Evolutionary conservation across 2,329 filamentous ascomycete genomes (phyloP), one percentile per base, ranked within the genome.

Genomic region (Epichloe hybrida): DNA sequence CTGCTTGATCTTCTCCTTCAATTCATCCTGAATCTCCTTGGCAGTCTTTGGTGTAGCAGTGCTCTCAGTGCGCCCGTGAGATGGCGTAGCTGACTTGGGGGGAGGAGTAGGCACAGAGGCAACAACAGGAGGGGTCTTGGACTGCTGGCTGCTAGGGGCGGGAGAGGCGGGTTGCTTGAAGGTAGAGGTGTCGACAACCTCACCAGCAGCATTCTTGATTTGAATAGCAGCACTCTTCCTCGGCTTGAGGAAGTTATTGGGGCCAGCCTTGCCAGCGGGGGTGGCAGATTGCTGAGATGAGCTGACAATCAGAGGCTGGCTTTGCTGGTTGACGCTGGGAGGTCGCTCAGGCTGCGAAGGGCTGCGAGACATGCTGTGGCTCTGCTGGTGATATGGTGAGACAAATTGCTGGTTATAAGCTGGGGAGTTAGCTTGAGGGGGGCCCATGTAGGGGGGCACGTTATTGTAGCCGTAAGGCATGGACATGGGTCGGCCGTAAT

Each of bases 131-230:
- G 84, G 81, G 1, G 82, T 80, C 68, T 84, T 86, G 50, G 77
- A 72, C 51, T 71, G 69, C 48, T 76, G 73, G n/a, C 65, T 69
- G 62, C 72, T 71, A 0, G 78, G 73, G 3, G 75, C 74, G 5
- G 80, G 76, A 2, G 80, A 79, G 2, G 74, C 69, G 3, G 79
- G 77, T 0, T 77, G 66, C 64, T 80, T 80, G 54, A 78, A 69
- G 50, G 69, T 79, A 64, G 72, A 86, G 71, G 74, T 77, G 58
- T 88, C 81, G 12, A 96, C 72, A 34, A 81, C 79, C 63, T 93
- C 88, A 55, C 88, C 90, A 51, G 83, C 77, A 35, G 84, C 77
- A 61, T 88, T 87, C 74, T 88, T 94, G 73, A 96, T 95, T 46
- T 82, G 75, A 57, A 96, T 85, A 1, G 84, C 82, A 46, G 81